Evolutionary conservation across 2,329 filamentous ascomycete genomes (phyloP).

Genomic region (Scedosporium minutisporum): DNA sequence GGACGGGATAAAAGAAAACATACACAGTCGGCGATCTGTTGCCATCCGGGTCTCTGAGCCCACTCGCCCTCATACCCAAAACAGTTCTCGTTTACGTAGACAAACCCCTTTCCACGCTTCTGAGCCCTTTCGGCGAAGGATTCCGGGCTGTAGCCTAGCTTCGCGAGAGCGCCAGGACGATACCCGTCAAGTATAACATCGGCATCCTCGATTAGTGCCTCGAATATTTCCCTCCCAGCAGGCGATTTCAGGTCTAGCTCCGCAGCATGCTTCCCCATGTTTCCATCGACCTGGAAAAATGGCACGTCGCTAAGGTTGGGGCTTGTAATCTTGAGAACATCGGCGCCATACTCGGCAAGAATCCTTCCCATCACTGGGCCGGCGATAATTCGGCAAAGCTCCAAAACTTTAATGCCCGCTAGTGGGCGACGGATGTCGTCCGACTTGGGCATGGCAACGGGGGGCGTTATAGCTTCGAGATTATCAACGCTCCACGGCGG

Average conservation of each 20-base stretch:
- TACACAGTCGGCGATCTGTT: constrained; percentile 56
- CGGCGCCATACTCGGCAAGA: constrained; percentile 65
- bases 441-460: constrained; percentile 16
- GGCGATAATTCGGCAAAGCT: constrained; percentile 67
- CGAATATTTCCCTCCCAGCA: constrained; percentile 44
- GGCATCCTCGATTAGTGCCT: constrained; percentile 48
- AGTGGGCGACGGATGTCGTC: constrained; percentile 23
- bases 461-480: constrained; percentile 41
- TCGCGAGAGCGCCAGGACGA: constrained; percentile 50
- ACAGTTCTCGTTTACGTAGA: constrained; percentile 64
- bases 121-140: constrained; percentile 27
- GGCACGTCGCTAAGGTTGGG: constrained; percentile 59
- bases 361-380: constrained; percentile 63
- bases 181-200: constrained; percentile 62
- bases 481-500: constrained; percentile 40
- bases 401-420: constrained; percentile 60
- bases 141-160: constrained; percentile 6
- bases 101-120: constrained; percentile 48
- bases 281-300: constrained; percentile 64
- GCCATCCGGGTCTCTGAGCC: constrained; percentile 55
- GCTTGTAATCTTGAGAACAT: constrained; percentile 63
- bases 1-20: neutral
- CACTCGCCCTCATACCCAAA: constrained; percentile 47
- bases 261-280: constrained; percentile 59
- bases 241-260: constrained; percentile 52